phyloP scores from a whole-genome alignment of 352 stramenopile species.

The Globisporangium polare region DNA sequence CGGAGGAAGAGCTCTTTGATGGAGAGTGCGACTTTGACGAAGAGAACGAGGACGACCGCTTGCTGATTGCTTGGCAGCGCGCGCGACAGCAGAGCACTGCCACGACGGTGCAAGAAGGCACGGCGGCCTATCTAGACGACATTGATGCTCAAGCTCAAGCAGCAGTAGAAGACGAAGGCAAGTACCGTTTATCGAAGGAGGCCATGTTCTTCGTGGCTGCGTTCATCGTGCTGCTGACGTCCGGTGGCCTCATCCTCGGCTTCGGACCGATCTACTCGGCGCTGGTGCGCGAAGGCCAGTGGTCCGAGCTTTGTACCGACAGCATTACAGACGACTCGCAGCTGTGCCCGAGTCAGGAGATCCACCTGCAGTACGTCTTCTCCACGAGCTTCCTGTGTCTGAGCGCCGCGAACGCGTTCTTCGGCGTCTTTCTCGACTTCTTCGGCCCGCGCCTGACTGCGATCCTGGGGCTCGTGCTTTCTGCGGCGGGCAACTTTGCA shows the following conservation, averaged over 20 bases:
- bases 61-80: slow-evolving; percentile 2
- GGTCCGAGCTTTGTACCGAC: slow-evolving; percentile 49
- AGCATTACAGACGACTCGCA: not conserved
- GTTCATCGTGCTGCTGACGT: slow-evolving; percentile 55
- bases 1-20: slow-evolving; percentile 1
- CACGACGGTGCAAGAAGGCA: not conserved
- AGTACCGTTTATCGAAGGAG: slow-evolving; percentile 48
- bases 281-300: slow-evolving; percentile 61
- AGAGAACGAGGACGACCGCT: not conserved
- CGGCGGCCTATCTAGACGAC: not conserved
- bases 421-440: slow-evolving; percentile 70
- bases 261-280: slow-evolving; percentile 76
- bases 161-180: not conserved
- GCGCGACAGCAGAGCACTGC: not conserved
- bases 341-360: slow-evolving; percentile 58
- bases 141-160: not conserved
- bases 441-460: slow-evolving; percentile 56
- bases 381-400: slow-evolving; percentile 76
- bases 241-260: slow-evolving; percentile 67
- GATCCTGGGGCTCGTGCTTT: slow-evolving; percentile 45
- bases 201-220: slow-evolving; percentile 58
- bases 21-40: not conserved
- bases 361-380: slow-evolving; percentile 75
- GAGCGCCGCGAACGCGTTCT: slow-evolving; percentile 75
- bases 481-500: slow-evolving; percentile 50